Evolutionary conservation across 495 filamentous ascomycete genomes (phyloP).

Genomic region (Penicillium silybi): DNA sequence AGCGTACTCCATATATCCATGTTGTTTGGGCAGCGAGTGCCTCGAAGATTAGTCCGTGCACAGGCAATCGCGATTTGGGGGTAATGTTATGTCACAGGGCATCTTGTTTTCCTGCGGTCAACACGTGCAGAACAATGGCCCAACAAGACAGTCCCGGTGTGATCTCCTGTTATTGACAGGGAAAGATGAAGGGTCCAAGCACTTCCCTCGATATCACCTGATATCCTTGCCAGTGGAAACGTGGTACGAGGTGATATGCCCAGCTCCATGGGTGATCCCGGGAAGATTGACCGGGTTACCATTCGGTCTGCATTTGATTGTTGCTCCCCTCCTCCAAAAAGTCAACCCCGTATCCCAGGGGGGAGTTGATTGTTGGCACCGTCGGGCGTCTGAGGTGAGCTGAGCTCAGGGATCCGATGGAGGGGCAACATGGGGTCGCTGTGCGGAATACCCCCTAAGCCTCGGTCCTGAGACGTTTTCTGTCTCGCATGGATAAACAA

Average conservation of each 20-base stretch:
- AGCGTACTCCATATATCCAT: neutral
- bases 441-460: neutral
- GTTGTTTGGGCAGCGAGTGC: slow-evolving; percentile 17
- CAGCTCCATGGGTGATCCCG: slow-evolving; percentile 18
- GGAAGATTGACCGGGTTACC: slow-evolving; percentile 2
- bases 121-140: slow-evolving; percentile 14
- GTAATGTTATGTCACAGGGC: slow-evolving; percentile 20
- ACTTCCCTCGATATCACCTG: slow-evolving; percentile 14
- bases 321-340: neutral
- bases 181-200: neutral
- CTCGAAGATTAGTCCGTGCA: slow-evolving; percentile 7
- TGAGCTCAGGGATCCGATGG: too few species aligned
- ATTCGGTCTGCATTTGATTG: slow-evolving; percentile 17
- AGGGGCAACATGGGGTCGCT: neutral
- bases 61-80: slow-evolving; percentile 5
- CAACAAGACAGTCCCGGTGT: slow-evolving; percentile 4
- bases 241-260: slow-evolving; percentile 29
- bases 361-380: neutral
- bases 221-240: slow-evolving; percentile 28
- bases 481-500: neutral
- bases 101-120: neutral
- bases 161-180: neutral
- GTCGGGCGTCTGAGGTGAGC: neutral
- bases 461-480: neutral
- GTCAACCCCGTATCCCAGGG: neutral